Evolutionary conservation across 164 flowering plant species (phyloP).

Genomic region (Buxus sempervirens): DNA sequence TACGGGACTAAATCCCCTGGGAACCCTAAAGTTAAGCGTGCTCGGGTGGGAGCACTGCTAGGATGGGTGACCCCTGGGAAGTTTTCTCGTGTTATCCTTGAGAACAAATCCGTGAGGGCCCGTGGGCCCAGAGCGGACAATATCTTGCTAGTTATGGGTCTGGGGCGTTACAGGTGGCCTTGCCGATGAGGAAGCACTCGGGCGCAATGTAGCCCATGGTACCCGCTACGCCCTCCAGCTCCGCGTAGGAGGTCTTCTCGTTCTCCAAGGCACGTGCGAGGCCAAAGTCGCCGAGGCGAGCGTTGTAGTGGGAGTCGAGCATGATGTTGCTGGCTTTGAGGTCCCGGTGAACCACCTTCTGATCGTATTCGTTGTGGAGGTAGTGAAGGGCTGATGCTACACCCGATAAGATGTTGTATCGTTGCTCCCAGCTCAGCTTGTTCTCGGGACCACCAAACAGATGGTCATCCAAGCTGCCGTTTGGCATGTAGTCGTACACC

Average conservation of each 20-base stretch:
- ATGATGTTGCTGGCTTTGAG: constrained; percentile 46
- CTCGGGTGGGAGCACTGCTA: too few relatives aligned
- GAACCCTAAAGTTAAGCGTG: too few relatives aligned
- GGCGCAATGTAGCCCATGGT: constrained; percentile 55
- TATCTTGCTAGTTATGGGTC: too few relatives aligned
- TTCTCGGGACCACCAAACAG: constrained; percentile 17
- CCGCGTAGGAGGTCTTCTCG: constrained; percentile 31
- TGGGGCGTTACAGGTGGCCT: too few relatives aligned
- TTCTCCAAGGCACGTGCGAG: constrained; percentile 32
- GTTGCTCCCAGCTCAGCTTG: constrained; percentile 27
- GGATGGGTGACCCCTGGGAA: too few relatives aligned
- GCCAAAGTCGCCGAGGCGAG: constrained; percentile 47
- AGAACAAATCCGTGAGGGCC: too few relatives aligned
- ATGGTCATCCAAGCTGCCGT: constrained; percentile 46
- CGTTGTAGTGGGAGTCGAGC: constrained; percentile 38
- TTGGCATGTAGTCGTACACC: constrained; percentile 57
- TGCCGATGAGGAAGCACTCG: constrained; percentile 43
- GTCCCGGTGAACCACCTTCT: constrained; percentile 46
- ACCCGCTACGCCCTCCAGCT: constrained; percentile 31
- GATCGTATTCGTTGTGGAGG: constrained; percentile 41
- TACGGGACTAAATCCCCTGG: too few relatives aligned
- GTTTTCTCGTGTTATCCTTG: too few relatives aligned
- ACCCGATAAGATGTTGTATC: constrained; percentile 36
- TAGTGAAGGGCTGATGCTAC: constrained; percentile 46
- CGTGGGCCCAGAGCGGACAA: too few relatives aligned